Percentiles rank a stretch among this genome's conserved stretches.
These are phyloP conservation scores for Pythium pyrilobum DNA, from an alignment of 352 stramenopile species.

Conservation along the genomic window DNA sequence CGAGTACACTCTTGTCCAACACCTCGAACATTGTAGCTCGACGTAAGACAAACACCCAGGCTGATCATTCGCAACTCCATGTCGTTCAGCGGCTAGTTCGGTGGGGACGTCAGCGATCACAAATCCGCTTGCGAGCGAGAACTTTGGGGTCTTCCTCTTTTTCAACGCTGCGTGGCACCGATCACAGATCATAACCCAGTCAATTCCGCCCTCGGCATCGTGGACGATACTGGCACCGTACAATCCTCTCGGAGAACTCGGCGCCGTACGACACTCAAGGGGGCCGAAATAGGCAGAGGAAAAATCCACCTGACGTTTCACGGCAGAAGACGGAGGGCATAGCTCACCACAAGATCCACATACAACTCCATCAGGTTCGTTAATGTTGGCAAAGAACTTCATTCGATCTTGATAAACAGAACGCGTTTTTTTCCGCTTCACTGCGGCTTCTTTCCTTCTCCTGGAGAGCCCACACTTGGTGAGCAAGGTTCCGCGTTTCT, in stretches of 20 bases:
- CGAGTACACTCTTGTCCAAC: not conserved
- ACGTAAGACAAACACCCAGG: conserved; percentile 3
- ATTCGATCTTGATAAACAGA: not conserved
- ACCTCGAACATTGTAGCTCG: conserved; percentile 3
- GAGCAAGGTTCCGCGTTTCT: no score
- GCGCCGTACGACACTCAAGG: not conserved
- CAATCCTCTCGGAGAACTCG: not conserved
- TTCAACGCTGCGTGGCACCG: not conserved
- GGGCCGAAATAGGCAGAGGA: not conserved
- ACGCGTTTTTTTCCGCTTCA: no score
- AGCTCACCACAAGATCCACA: not conserved
- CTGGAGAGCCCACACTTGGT: no score
- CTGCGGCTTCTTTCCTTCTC: no score
- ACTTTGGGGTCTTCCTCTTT: not conserved
- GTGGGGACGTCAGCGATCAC: not conserved
- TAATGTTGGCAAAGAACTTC: not conserved
- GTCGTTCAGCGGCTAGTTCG: not conserved
- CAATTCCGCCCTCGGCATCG: no score
- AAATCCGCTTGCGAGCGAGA: not conserved
- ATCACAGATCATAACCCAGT: not conserved
- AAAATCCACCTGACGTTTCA: not conserved
- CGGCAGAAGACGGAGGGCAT: not conserved
- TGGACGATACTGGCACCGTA: not conserved
- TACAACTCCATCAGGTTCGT: not conserved
- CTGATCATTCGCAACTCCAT: conserved; percentile 3